Conservation (phyloP, 1,284 basidiomycete genomes). For the Irpex rosettiformis region DNA sequence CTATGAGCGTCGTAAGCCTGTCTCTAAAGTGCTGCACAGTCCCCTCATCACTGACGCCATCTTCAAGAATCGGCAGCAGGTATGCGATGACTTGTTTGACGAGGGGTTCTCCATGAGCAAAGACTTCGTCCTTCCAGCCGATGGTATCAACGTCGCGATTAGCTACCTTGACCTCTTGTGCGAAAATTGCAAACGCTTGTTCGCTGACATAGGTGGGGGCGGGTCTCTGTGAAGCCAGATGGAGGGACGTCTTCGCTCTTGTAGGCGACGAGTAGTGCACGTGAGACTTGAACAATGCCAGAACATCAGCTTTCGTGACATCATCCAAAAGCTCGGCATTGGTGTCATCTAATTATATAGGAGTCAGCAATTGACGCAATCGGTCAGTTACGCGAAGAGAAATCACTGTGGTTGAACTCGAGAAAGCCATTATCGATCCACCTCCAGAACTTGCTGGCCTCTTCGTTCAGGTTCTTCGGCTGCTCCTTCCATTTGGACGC, state of each 20-base stretch:
- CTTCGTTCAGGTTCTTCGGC: slow-evolving; percentile 68
- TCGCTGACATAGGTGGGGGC: slow-evolving; percentile 59
- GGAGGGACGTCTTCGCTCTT: slow-evolving; percentile 80
- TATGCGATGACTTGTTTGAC: slow-evolving; percentile 47
- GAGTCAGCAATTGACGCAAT: slow-evolving; percentile 21
- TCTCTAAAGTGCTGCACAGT: slow-evolving; percentile 48
- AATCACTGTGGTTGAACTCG: slow-evolving; percentile 71
- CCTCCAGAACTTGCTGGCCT: slow-evolving; percentile 61
- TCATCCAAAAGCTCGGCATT: slow-evolving; percentile 64
- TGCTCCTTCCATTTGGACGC: slow-evolving; percentile 70
- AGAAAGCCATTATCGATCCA: slow-evolving; percentile 76
- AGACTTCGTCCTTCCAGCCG: slow-evolving; percentile 42
- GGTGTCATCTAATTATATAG: slow-evolving; percentile 46
- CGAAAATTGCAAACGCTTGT: slow-evolving; percentile 64
- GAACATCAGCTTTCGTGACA: slow-evolving; percentile 76
- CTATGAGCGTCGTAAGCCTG: slow-evolving; percentile 50
- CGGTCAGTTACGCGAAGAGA: slow-evolving; percentile 21
- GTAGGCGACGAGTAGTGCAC: slow-evolving; percentile 70
- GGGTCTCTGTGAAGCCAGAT: slow-evolving; percentile 71
- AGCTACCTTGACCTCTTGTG: slow-evolving; percentile 48
- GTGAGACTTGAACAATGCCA: slow-evolving; percentile 69
- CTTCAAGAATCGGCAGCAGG: slow-evolving; percentile 50
- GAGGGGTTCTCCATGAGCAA: slow-evolving; percentile 42
- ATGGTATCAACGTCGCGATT: slow-evolving; percentile 52
- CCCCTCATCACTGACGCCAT: slow-evolving; percentile 25